These are phyloP conservation scores for Erucastrum elatum DNA, from an alignment of 345 rosid species.

Conservation along the genomic window DNA sequence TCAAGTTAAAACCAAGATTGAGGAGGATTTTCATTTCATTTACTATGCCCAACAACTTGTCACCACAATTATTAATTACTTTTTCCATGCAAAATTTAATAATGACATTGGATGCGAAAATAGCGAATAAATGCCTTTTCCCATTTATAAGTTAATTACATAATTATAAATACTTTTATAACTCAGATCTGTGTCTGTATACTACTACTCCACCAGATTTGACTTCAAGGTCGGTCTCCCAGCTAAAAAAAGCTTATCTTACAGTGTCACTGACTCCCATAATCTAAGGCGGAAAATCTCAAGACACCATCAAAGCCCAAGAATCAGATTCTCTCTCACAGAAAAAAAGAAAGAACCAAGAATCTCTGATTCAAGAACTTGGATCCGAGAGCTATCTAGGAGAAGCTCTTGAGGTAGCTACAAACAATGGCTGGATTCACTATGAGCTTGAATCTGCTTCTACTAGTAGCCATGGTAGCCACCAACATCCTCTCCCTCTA, in stretches of 20 bases:
- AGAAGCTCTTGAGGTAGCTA: too few relatives aligned
- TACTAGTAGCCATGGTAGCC: conserved; percentile 93
- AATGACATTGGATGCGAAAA: neutral
- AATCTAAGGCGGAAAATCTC: conserved; percentile 11
- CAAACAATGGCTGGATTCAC: conserved; percentile 70
- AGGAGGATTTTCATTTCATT: neutral
- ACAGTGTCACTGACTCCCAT: conserved; percentile 24
- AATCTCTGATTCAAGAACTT: conserved; percentile 20
- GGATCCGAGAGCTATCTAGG: neutral
- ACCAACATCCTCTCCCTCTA: conserved; percentile 93
- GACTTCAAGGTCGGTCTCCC: conserved; percentile 23
- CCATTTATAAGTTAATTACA: too few relatives aligned
- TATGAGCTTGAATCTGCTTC: conserved; percentile 82
- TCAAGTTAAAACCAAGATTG: neutral
- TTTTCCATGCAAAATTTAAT: conserved; percentile 22
- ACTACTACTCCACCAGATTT: conserved; percentile 25
- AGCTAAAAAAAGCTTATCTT: conserved; percentile 34
- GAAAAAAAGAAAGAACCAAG: too few relatives aligned
- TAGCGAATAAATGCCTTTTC: neutral
- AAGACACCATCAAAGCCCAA: conserved; percentile 17
- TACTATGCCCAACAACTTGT: neutral
- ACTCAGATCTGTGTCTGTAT: conserved; percentile 32
- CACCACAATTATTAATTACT: conserved; percentile 6
- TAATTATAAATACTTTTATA: too few relatives aligned
- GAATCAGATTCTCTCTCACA: too few relatives aligned